A percentile compares a stretch with the other conserved stretches of the same genome.
Evolutionary conservation across 1,139 yeast species (phyloP).

Genomic region (Saccharomyces hybrid): DNA sequence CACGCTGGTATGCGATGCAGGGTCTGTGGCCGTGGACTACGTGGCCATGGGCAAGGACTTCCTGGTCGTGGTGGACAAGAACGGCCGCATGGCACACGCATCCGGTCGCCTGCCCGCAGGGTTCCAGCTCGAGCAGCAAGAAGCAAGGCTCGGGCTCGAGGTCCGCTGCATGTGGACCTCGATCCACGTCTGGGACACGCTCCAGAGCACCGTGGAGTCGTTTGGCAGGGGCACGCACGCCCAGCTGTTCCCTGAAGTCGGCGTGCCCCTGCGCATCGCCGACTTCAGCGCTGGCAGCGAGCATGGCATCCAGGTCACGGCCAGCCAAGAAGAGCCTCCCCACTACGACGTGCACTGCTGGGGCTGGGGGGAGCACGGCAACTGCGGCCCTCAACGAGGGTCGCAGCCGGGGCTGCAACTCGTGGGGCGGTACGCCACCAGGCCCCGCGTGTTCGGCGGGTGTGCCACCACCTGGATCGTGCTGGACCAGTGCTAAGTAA

Average conservation of each 20-base stretch:
- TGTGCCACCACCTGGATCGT: constrained; percentile 30
- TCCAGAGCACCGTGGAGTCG: constrained; percentile 34
- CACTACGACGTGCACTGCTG: constrained; percentile 45
- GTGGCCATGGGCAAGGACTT: constrained; percentile 29
- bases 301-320: constrained; percentile 53
- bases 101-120: constrained; percentile 27
- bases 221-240: constrained; percentile 73
- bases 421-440: not conserved
- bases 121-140: constrained; percentile 11
- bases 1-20: constrained; percentile 12
- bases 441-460: constrained; percentile 22
- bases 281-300: constrained; percentile 66
- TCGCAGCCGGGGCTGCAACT: constrained; percentile 5
- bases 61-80: constrained; percentile 11
- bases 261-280: constrained; percentile 1
- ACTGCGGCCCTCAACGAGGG: constrained; percentile 51
- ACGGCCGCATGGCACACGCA: constrained; percentile 20
- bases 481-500: not conserved
- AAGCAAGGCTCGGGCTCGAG: constrained; percentile 2
- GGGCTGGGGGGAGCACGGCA: constrained; percentile 99
- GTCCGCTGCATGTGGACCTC: constrained; percentile 77
- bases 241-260: constrained; percentile 41
- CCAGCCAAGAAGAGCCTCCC: constrained; percentile 22
- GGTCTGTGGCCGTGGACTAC: constrained; percentile 7
- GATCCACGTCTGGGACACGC: constrained; percentile 38